Evolutionary conservation across 805 yeast genomes (phyloP).

Genomic region (Blastobotrys peoriensis): DNA sequence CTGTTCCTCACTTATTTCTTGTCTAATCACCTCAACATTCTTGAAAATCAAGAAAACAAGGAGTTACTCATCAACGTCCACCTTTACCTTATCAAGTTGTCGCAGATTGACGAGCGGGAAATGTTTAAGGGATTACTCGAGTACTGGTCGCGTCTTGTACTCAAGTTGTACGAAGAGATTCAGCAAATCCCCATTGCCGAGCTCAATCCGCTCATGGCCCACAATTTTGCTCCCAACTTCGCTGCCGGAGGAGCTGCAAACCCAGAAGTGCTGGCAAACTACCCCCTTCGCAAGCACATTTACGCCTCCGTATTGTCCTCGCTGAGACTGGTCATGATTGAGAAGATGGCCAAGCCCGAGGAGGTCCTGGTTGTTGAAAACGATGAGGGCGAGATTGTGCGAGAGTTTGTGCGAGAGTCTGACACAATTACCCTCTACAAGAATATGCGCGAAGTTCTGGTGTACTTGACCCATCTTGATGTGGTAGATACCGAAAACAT

Average conservation of each 20-base stretch:
- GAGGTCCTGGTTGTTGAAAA: constrained; percentile 95
- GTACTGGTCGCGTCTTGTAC: constrained; percentile 88
- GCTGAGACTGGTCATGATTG: constrained; percentile 88
- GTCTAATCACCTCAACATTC: constrained; percentile 61
- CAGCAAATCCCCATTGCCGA: constrained; percentile 71
- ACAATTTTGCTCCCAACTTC: constrained; percentile 33
- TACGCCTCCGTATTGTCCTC: constrained; percentile 75
- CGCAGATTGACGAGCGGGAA: constrained; percentile 92
- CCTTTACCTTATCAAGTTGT: constrained; percentile 72
- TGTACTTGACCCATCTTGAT: constrained; percentile 90
- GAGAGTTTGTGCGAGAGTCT: constrained; percentile 94
- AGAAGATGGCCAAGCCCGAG: constrained; percentile 97
- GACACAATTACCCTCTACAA: constrained; percentile 95
- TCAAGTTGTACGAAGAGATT: constrained; percentile 75
- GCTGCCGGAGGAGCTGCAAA: constrained; percentile 71
- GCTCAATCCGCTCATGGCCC: constrained; percentile 67
- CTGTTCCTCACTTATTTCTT: constrained; percentile 85
- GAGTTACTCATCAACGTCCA: constrained; percentile 67
- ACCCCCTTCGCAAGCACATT: constrained; percentile 78
- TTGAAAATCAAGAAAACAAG: constrained; percentile 43
- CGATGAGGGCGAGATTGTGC: constrained; percentile 98
- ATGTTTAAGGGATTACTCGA: constrained; percentile 92
- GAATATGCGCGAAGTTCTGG: constrained; percentile 91
- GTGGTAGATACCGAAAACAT: constrained; percentile 90
- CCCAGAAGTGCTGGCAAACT: constrained; percentile 69